phyloP scores from a whole-genome alignment of 1,284 basidiomycete genomes.

The Cutaneotrichosporon sp. region DNA sequence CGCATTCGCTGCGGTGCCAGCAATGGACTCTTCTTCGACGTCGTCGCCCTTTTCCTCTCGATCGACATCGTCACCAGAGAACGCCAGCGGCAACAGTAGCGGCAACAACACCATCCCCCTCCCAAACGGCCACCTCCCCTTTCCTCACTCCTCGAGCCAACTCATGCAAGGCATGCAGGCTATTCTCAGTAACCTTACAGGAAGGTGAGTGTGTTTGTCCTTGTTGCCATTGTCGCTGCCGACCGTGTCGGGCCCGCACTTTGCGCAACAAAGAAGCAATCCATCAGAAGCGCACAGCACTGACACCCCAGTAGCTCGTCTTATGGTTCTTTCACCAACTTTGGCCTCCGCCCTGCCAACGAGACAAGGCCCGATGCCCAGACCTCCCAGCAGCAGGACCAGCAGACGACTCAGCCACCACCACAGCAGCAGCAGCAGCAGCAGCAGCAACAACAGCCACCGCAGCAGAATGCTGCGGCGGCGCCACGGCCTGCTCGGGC shows the following conservation, averaged over 20 bases:
- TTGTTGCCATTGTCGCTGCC: not conserved
- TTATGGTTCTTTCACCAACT: conserved; percentile 9
- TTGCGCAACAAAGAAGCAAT: too few relatives aligned
- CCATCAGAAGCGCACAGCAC: not conserved
- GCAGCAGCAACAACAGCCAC: not conserved
- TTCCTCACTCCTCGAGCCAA: conserved; percentile 13
- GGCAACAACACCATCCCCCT: not conserved
- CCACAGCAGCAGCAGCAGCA: not conserved
- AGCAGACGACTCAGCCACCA: not conserved
- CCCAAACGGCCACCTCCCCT: conserved; percentile 5
- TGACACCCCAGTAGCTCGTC: conserved; percentile 7
- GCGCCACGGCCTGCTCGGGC: conserved; percentile 9
- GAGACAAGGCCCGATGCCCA: not conserved
- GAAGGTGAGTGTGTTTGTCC: conserved; percentile 18
- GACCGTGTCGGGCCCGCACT: not conserved
- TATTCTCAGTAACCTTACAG: conserved; percentile 23
- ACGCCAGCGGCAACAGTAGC: conserved; percentile 14
- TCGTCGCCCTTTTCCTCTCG: conserved; percentile 34
- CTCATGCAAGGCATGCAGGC: conserved; percentile 33
- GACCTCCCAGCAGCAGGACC: not conserved
- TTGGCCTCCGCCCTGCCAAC: not conserved
- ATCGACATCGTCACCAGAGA: conserved; percentile 38
- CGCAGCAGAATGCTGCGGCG: not conserved
- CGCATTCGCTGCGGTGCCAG: not conserved
- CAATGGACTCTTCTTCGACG: conserved; percentile 31